A percentile compares a stretch with the other conserved stretches of the same genome.
Conservation (phyloP, 2,329 filamentous ascomycete species). For the Fusarium cicatricum region DNA sequence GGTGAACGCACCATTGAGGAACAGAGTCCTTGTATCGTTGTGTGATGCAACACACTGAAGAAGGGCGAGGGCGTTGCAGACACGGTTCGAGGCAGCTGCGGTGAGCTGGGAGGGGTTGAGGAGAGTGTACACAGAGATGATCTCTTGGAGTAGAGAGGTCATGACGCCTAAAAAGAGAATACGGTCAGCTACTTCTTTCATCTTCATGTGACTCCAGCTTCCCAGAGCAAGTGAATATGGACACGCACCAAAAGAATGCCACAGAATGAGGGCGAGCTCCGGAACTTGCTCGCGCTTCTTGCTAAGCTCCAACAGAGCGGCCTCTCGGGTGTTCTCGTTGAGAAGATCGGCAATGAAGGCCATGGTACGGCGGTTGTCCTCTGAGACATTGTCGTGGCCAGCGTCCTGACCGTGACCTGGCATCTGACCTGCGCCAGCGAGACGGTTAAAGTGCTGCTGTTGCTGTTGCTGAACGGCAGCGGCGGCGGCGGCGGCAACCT, state of each 20-base stretch:
- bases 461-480: conserved; percentile 63
- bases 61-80: conserved; percentile 95
- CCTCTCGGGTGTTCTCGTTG: conserved; percentile 86
- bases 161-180: conserved; percentile 77
- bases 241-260: conserved; percentile 93
- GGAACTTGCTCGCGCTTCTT: conserved; percentile 99
- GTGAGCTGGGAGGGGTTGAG: conserved; percentile 97
- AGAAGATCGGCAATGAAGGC: conserved; percentile 92
- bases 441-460: conserved; percentile 75
- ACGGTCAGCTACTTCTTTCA: conserved; percentile 26
- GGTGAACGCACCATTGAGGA: conserved; percentile 78
- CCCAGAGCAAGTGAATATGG: conserved; percentile 11
- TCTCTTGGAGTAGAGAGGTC: conserved; percentile 96
- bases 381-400: conserved; percentile 74
- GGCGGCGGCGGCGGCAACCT: conserved; percentile 48
- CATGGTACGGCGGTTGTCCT: conserved; percentile 93
- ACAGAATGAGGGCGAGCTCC: conserved; percentile 92
- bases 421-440: conserved; percentile 61
- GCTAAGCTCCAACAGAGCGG: conserved; percentile 91
- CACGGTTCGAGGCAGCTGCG: conserved; percentile 94
- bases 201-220: conserved; percentile 2
- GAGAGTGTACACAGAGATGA: conserved; percentile 97
- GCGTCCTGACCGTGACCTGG: conserved; percentile 62
- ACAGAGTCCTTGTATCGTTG: conserved; percentile 93
- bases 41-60: conserved; percentile 97